phyloP scores from a whole-genome alignment of 345 rosid species.

The Eucalyptus paniculata region DNA sequence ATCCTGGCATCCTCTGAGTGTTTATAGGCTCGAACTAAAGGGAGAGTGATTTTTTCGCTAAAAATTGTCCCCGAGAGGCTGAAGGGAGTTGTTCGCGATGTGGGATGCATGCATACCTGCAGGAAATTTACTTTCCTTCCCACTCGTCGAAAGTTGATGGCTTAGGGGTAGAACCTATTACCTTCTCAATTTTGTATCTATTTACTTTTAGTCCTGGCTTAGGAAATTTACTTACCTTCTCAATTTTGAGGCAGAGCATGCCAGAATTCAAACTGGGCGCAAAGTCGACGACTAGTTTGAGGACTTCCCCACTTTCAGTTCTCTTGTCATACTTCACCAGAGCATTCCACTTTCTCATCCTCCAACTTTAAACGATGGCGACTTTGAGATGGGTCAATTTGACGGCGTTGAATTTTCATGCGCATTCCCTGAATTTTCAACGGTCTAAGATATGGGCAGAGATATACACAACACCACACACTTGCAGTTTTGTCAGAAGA shows the following conservation, averaged over 20 bases:
- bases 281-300: not conserved
- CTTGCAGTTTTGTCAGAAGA: not conserved
- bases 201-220: not conserved
- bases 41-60: no score
- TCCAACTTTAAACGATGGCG: not conserved
- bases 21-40: no score
- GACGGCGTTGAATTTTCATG: not conserved
- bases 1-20: no score
- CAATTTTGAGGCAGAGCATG: not conserved
- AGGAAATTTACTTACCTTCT: no score
- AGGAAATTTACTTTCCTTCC: no score
- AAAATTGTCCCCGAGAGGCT: no score
- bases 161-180: not conserved
- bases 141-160: not conserved
- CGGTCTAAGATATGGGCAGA: slow-evolving; percentile 3
- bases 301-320: not conserved
- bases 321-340: not conserved
- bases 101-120: no score
- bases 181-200: not conserved
- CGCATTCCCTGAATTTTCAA: not conserved
- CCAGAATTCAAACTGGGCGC: not conserved
- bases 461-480: not conserved
- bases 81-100: no score
- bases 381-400: not conserved
- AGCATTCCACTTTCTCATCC: not conserved